Conservation (phyloP, 2,329 filamentous ascomycete genomes). For the Ceratocystiopsis brevicomis region DNA sequence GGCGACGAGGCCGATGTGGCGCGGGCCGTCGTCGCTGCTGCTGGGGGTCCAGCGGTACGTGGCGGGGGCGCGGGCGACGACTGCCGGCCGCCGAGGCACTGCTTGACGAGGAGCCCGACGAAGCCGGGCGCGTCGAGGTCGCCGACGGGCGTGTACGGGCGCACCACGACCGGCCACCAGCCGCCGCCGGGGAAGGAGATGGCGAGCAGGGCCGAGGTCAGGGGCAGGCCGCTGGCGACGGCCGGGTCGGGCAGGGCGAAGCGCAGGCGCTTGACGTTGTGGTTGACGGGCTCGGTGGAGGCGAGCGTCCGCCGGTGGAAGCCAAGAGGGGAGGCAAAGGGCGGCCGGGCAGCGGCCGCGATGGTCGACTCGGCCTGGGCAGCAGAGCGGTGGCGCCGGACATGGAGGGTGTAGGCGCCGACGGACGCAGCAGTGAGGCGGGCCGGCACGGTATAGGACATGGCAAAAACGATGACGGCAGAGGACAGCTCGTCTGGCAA, state of each 20-base stretch:
- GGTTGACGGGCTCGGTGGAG: constrained; percentile 33
- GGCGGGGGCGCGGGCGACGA: constrained; percentile 42
- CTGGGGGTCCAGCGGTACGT: constrained; percentile 36
- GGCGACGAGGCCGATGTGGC: constrained; percentile 49
- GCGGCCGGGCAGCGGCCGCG: constrained; percentile 5
- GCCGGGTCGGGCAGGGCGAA: constrained; percentile 33
- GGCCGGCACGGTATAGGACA: too few species aligned
- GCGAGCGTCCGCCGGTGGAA: constrained; percentile 25
- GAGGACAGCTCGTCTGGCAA: too few species aligned
- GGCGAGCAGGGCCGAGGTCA: constrained; percentile 40
- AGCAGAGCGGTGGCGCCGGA: not conserved
- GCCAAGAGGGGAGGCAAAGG: constrained; percentile 9
- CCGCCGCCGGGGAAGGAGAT: constrained; percentile 36
- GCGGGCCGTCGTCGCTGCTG: constrained; percentile 23
- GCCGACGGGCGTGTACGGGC: constrained; percentile 49
- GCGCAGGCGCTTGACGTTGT: constrained; percentile 37
- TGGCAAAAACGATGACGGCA: too few species aligned
- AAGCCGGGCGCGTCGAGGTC: constrained; percentile 31
- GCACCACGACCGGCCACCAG: constrained; percentile 38
- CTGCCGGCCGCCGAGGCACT: constrained; percentile 45
- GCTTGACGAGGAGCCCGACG: constrained; percentile 47
- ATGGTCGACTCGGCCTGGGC: constrained; percentile 7
- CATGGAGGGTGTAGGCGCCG: constrained; percentile 7
- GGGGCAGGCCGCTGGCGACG: constrained; percentile 26
- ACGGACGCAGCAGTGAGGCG: too few species aligned